Conservation (phyloP, 306 rosid species). For the Castanea sativa region DNA sequence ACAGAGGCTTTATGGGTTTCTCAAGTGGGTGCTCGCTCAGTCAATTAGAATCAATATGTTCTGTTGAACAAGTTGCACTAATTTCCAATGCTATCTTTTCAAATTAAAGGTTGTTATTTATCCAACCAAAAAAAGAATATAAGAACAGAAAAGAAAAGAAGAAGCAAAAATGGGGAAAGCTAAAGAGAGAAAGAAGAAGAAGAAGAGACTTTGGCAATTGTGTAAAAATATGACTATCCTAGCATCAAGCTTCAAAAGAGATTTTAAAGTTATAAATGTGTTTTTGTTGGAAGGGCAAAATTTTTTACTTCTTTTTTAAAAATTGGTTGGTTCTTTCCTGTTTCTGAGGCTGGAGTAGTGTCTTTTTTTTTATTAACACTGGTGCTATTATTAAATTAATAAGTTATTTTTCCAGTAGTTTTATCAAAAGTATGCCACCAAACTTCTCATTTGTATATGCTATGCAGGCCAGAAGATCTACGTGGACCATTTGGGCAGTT, state of each 20-base stretch:
- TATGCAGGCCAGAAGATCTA: conserved; percentile 66
- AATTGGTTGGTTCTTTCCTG: background rate
- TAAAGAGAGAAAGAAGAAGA: background rate
- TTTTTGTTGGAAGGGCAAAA: background rate
- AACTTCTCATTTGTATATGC: background rate
- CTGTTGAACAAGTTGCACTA: background rate
- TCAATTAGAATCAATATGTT: background rate
- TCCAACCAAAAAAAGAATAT: background rate
- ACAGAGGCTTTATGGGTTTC: background rate
- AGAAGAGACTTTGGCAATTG: background rate
- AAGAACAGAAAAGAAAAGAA: background rate
- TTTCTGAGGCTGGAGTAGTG: background rate
- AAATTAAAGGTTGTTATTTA: background rate
- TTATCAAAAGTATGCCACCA: background rate
- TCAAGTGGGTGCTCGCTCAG: background rate
- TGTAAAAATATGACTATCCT: background rate
- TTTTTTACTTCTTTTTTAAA: background rate
- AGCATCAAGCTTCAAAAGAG: background rate
- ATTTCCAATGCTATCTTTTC: background rate
- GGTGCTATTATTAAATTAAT: background rate
- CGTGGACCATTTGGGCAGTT: conserved; percentile 65
- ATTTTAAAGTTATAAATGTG: background rate
- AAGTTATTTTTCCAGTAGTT: background rate
- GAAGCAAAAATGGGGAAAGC: background rate
- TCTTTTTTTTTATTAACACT: background rate